These are phyloP conservation scores for Volvox reticuliferus DNA, from an alignment of 139 green algal species.

Conservation along the genomic window DNA sequence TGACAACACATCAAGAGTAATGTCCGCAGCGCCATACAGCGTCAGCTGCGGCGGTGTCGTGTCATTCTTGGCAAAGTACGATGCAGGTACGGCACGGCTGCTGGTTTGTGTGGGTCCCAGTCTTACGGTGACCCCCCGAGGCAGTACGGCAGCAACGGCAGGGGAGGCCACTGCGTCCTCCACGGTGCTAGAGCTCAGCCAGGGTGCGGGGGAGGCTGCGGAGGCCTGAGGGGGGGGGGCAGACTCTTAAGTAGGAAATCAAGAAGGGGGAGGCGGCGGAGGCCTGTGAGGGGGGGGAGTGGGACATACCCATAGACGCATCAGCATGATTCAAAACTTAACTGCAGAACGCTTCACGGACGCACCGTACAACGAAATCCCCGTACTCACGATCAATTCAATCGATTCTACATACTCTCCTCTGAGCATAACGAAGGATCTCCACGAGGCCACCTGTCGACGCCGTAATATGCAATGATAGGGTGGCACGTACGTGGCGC, in stretches of 20 bases:
- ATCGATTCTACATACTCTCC: no score
- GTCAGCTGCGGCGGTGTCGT: neutral
- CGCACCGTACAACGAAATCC: no score
- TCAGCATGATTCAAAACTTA: no score
- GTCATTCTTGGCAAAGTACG: neutral
- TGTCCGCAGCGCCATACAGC: neutral
- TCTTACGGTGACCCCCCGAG: neutral
- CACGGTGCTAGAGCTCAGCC: neutral
- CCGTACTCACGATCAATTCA: no score
- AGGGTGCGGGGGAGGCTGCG: neutral
- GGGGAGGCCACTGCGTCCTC: neutral
- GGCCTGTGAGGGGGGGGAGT: neutral
- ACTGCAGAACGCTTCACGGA: no score
- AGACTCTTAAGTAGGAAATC: no score
- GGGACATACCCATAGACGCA: no score
- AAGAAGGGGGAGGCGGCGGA: neutral
- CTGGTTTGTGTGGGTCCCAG: neutral
- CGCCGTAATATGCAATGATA: no score
- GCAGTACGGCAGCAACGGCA: neutral
- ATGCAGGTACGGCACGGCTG: neutral
- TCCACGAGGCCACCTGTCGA: no score
- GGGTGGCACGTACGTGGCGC: no score
- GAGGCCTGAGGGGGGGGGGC: neutral
- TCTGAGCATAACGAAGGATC: no score
- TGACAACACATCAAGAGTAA: slow-evolving; percentile 9